Evolutionary conservation across 2,329 filamentous ascomycete species (phyloP), one percentile per base, ranked within the genome.

Genomic region (Coniochaeta ligniaria): DNA sequence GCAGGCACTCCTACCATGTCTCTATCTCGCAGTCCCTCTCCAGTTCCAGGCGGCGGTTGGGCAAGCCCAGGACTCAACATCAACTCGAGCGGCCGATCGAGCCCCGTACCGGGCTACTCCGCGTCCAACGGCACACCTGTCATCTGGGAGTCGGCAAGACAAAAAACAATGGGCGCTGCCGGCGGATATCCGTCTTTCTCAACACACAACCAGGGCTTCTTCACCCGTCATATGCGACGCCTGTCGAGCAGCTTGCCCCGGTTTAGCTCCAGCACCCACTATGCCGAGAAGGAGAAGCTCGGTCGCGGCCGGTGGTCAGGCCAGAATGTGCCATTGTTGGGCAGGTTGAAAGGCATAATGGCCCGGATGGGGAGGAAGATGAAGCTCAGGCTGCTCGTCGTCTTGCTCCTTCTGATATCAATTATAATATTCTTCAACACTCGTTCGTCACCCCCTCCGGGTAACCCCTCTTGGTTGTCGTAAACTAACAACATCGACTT

Each of bases 1-100:
- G 61, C 73, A 83, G 80, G 83, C 70, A 86, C 81, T 58, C 81
- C 85, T 50, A 80, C 76, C 69, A 96, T 96, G 93, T 90, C 90
- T 66, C 78, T 94, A 64, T 95, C 92, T 66, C 87, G 92, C 76
- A 96, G 91, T 71, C 91, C 93, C 58, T 96, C 92, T 60, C 94
- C 93, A 63, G 83, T 86, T 64, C 89, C 87, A 63, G 89, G 90
- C 69, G 92, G 91, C 71, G 92, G 92, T 68, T 97, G 94, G 93
- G 86, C 91, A 60, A 95, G 89, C 75, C 92, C 90, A 60, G 91
- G 88, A 65, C 82, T 91, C 71, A 89, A 85, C 70, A 86, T 89
- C 63, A 86, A 85, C 65, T 74, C 78, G 61, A 91, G 88, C 72
- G 88, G 88, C 63, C 83, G 84, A 66, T 85, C 85, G 41, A 92